Base-by-base conservation (phyloP, 2,329 filamentous ascomycete species). In the Fonsecaea pugnacius region DNA sequence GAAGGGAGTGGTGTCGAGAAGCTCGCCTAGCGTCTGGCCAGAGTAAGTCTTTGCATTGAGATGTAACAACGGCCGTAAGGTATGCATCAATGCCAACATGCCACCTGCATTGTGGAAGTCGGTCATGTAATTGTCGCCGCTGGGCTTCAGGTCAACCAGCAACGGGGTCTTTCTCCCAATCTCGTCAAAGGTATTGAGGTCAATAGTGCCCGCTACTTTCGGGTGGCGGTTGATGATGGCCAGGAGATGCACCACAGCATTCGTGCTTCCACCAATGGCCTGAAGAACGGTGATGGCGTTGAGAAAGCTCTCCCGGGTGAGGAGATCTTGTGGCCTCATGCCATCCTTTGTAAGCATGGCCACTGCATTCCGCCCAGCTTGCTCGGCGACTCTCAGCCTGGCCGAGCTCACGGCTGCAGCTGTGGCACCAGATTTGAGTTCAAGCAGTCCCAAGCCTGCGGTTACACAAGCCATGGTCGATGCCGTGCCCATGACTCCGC, bases 401-500 rank as follows among this genome's bases (percentile, higher is more conserved):
- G 80, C 77, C 6, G 82, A 81, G 3, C 82, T 84, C 0, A 85
- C 82, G 2, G 83, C 83, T 24, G 83, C 81, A 1, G 83, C 83
- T 32, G 81, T 80, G 2, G 83, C 83, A 24, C 83, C 83, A 4
- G 60, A 60, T 54, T 78, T 75, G 3, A 84, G 74, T 1, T 83
- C 81, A 77, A 85, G 84, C 72, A 85, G 73, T 3, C 83, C 83
- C 2, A 85, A 73, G 0, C 78, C 83, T 36, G 78, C 83, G 4
- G 79, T 80, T 14, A 85, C 73, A 67, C 83, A 85, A 6, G 83
- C 83, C 80, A 85, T 85, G 1, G 83, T 85, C 61, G 81, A 84
- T 2, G 83, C 83, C 12, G 83, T 85, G 10, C 83, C 83, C 83
- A 85, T 85, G 5, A 85, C 83, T n/a, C 83, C 83, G 68, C 83